These are phyloP conservation scores for Suzukiozyma palmioleophila DNA, from an alignment of 1,139 yeast genomes.

Conservation along the genomic window DNA sequence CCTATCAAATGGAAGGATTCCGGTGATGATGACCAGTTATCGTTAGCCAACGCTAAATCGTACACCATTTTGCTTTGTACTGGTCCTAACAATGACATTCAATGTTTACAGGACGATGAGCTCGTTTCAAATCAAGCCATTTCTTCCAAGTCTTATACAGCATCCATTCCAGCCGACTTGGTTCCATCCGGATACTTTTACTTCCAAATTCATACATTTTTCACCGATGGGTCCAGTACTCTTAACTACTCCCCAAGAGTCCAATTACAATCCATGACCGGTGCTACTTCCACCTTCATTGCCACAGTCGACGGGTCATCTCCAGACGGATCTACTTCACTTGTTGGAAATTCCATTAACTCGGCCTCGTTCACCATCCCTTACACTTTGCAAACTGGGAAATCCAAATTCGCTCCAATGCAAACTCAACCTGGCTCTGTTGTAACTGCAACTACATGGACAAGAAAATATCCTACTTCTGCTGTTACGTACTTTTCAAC, in stretches of 20 bases:
- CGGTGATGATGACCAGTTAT: slow-evolving; percentile 34
- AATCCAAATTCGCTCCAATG: slow-evolving; percentile 82
- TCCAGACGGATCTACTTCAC: slow-evolving; percentile 25
- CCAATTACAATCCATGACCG: slow-evolving; percentile 64
- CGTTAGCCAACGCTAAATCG: slow-evolving; percentile 36
- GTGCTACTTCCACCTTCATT: slow-evolving; percentile 35
- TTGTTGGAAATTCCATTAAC: slow-evolving; percentile 19
- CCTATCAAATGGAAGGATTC: slow-evolving; percentile 61
- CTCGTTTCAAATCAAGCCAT: slow-evolving; percentile 21
- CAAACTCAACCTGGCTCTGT: slow-evolving; percentile 75
- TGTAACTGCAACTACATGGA: slow-evolving; percentile 65
- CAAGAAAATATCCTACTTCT: slow-evolving; percentile 60
- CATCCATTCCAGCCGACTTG: slow-evolving; percentile 34
- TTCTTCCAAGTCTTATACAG: slow-evolving; percentile 28
- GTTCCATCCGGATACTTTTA: slow-evolving; percentile 65
- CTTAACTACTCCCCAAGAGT: slow-evolving; percentile 72
- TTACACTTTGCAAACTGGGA: slow-evolving; percentile 74
- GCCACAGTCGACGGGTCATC: slow-evolving; percentile 26
- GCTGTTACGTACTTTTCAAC: slow-evolving; percentile 56
- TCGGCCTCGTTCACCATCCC: slow-evolving; percentile 44
- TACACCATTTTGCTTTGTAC: slow-evolving; percentile 63
- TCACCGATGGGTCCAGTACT: slow-evolving; percentile 45
- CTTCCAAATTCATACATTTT: slow-evolving; percentile 56
- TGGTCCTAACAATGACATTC: slow-evolving; percentile 52
- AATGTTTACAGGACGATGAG: slow-evolving; percentile 29